A percentile compares a stretch with the other conserved stretches of the same genome.
Conservation (phyloP, 2,329 filamentous ascomycete species). For the Leptosphaerulina australis region DNA sequence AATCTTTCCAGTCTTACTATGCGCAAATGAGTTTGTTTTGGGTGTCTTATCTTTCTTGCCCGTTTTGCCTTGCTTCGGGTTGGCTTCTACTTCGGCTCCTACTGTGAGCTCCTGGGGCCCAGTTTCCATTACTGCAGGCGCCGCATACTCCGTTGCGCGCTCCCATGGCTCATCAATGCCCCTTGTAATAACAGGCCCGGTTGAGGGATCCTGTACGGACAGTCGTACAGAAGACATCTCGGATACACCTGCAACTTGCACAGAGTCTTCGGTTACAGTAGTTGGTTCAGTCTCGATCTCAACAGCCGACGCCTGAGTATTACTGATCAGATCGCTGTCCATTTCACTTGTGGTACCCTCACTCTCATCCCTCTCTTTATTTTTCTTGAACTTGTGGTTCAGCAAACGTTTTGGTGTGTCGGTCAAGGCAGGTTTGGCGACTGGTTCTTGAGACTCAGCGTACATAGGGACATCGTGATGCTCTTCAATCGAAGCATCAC, state of each 20-base stretch:
- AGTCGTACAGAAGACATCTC: too few species aligned
- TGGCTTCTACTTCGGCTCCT: conserved; percentile 23
- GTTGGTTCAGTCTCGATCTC: too few species aligned
- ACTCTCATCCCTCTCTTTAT: conserved; percentile 41
- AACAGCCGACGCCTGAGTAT: conserved; percentile 4
- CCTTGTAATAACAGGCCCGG: neutral
- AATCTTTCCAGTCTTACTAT: conserved; percentile 14
- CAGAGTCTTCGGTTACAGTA: too few species aligned
- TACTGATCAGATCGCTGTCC: too few species aligned
- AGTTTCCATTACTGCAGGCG: conserved; percentile 6
- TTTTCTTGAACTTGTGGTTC: conserved; percentile 43
- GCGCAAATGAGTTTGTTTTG: conserved; percentile 23
- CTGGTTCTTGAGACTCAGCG: neutral
- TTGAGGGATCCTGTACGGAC: too few species aligned
- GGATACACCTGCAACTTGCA: too few species aligned
- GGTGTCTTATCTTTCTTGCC: conserved; percentile 42
- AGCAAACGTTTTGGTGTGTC: conserved; percentile 18
- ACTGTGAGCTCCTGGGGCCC: conserved; percentile 13
- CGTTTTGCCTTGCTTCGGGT: conserved; percentile 34
- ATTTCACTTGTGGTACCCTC: conserved; percentile 17
- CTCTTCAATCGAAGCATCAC: neutral
- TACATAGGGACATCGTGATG: neutral
- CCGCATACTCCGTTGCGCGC: too few species aligned
- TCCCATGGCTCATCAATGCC: too few species aligned
- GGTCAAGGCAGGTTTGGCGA: neutral